A percentile compares a stretch with the other conserved stretches of the same genome.
These are phyloP conservation scores for Diaporthe ilicicola DNA, from an alignment of 2,329 filamentous ascomycete species.

Conservation along the genomic window DNA sequence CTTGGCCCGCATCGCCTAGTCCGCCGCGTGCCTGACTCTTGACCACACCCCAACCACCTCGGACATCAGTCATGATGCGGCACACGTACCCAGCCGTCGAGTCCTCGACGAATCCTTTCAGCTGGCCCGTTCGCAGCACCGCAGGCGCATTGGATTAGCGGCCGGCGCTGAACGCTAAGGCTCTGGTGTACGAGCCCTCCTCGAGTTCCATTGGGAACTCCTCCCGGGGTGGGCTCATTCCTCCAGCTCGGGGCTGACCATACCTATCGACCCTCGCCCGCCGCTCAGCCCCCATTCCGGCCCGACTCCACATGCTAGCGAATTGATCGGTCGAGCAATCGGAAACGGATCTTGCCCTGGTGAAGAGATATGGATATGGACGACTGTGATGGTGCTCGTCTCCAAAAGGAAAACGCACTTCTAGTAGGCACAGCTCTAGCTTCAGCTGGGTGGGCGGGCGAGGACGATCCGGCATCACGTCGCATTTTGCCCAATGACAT, in stretches of 20 bases:
- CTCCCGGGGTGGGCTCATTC: background rate
- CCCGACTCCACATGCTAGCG: background rate
- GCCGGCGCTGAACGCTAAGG: constrained; percentile 16
- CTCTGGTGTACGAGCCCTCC: background rate
- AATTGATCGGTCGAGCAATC: background rate
- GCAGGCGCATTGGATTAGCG: background rate
- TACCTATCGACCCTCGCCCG: background rate
- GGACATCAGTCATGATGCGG: constrained; percentile 10
- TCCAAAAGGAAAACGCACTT: background rate
- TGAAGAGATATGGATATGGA: background rate
- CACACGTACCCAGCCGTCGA: constrained; percentile 20
- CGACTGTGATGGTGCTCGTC: too few species aligned
- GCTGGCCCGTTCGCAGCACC: background rate
- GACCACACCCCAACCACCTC: background rate
- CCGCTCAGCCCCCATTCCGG: constrained; percentile 15
- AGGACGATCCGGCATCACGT: background rate
- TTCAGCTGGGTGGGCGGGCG: background rate
- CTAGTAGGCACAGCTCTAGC: background rate
- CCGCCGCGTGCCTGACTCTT: background rate
- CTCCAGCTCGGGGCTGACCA: constrained; percentile 6
- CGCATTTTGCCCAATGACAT: constrained; percentile 18
- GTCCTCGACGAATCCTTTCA: background rate
- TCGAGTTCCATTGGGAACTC: background rate
- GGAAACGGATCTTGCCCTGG: constrained; percentile 3
- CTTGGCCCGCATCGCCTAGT: background rate